Conservation (phyloP, 2,329 filamentous ascomycete species). For the Cladosporium austrohemisphaericum region DNA sequence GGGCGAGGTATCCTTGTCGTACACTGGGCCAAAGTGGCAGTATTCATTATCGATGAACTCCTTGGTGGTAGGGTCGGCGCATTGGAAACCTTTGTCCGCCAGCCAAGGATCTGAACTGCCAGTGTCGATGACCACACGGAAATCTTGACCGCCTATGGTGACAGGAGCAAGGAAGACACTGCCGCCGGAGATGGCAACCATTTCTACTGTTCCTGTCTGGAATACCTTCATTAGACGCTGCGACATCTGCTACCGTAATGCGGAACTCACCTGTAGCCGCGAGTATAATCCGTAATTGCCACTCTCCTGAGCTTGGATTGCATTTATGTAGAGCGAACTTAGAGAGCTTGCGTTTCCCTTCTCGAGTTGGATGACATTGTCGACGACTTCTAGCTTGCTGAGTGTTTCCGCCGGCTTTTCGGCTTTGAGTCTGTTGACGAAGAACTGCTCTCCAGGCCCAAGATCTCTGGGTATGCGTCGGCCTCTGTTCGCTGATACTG, state of each 20-base stretch:
- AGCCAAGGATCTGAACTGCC: constrained; percentile 50
- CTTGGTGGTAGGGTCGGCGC: constrained; percentile 21
- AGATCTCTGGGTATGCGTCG: constrained; percentile 7
- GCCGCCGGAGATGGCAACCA: constrained; percentile 24
- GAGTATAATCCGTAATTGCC: constrained; percentile 19
- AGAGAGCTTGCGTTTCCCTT: constrained; percentile 21
- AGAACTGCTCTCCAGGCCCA: not conserved
- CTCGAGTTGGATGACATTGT: constrained; percentile 25
- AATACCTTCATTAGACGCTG: not conserved
- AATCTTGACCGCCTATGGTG: constrained; percentile 27
- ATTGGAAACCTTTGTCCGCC: constrained; percentile 29
- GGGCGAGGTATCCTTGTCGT: constrained; percentile 26
- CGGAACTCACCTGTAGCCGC: constrained; percentile 27
- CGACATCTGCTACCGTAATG: not conserved
- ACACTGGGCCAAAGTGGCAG: constrained; percentile 33
- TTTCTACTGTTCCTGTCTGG: not conserved
- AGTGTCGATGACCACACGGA: constrained; percentile 44
- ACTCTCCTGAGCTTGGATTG: constrained; percentile 21
- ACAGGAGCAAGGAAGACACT: constrained; percentile 31
- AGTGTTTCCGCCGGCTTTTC: not conserved
- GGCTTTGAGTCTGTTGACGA: constrained; percentile 2
- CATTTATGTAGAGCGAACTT: constrained; percentile 28
- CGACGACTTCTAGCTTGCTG: not conserved
- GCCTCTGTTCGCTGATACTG: not conserved
- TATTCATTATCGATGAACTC: constrained; percentile 19